These are phyloP conservation scores for Cetradonia linearis DNA, from an alignment of 495 filamentous ascomycete species.

Conservation along the genomic window DNA sequence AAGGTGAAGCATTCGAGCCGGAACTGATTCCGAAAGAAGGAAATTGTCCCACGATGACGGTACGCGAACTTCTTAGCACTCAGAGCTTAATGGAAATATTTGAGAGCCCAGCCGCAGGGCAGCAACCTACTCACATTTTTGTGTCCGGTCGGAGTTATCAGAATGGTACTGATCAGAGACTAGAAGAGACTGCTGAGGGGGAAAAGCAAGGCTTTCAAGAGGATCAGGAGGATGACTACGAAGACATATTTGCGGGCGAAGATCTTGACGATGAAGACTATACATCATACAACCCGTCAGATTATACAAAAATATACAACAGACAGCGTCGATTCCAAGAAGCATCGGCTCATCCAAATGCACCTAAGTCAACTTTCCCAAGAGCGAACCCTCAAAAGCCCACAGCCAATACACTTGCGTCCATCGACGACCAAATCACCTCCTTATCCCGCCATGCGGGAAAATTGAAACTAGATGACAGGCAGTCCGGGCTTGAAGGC, in stretches of 20 bases:
- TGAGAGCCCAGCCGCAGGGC: slow-evolving; percentile 35
- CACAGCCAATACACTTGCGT: slow-evolving; percentile 61
- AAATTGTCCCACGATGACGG: not conserved
- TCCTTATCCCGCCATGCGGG: slow-evolving; percentile 73
- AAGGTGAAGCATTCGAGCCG: not conserved
- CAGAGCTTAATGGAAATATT: slow-evolving; percentile 23
- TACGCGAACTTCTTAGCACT: not conserved
- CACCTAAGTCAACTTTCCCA: slow-evolving; percentile 47
- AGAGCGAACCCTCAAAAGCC: slow-evolving; percentile 80
- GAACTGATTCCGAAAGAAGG: not conserved
- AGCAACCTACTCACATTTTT: slow-evolving; percentile 43
- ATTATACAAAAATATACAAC: slow-evolving; percentile 86
- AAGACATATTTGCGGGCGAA: slow-evolving; percentile 49
- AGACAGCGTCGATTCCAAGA: slow-evolving; percentile 60
- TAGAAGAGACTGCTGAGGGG: slow-evolving; percentile 21
- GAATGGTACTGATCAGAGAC: slow-evolving; percentile 29
- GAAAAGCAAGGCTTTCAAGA: slow-evolving; percentile 29
- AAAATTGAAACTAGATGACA: slow-evolving; percentile 76
- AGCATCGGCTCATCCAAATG: slow-evolving; percentile 44
- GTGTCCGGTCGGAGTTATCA: slow-evolving; percentile 47
- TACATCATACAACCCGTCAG: slow-evolving; percentile 47
- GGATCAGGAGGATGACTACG: slow-evolving; percentile 45
- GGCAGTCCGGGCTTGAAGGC: slow-evolving; percentile 45
- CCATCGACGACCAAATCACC: slow-evolving; percentile 78
- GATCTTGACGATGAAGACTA: slow-evolving; percentile 51